These are phyloP conservation scores for Obba rivulosa DNA, from an alignment of 768 basidiomycete genomes.

Conservation along the genomic window DNA sequence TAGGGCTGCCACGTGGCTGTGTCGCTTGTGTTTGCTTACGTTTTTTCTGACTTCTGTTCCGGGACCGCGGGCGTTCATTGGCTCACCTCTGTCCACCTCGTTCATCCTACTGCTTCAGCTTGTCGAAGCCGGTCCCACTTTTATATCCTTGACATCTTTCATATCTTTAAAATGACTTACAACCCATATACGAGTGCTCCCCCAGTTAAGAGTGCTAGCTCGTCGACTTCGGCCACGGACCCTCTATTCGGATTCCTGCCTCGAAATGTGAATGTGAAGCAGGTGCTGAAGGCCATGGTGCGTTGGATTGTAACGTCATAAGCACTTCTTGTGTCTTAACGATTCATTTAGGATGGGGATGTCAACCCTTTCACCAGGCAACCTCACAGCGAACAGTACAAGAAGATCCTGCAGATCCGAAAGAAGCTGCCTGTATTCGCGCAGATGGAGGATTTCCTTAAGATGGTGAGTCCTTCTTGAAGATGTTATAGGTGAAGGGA, in stretches of 20 bases:
- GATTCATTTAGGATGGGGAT: constrained; percentile 54
- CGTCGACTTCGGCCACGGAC: constrained; percentile 7
- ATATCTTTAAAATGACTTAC: constrained; percentile 1
- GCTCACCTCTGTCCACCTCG: no score
- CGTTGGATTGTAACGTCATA: neutral
- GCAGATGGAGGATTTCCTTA: constrained; percentile 90
- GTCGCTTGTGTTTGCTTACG: no score
- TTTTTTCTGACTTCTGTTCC: no score
- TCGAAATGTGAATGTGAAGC: constrained; percentile 16
- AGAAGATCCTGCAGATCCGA: constrained; percentile 77
- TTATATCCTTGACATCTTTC: neutral
- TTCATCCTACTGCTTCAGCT: no score
- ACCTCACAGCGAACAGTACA: constrained; percentile 75
- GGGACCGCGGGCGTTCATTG: no score
- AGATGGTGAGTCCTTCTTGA: constrained; percentile 57
- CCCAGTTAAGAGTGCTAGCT: constrained; percentile 4
- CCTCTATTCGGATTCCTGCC: constrained; percentile 23
- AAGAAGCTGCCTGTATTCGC: constrained; percentile 88
- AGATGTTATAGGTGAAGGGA: constrained; percentile 16
- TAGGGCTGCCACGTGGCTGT: no score
- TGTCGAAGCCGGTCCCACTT: no score
- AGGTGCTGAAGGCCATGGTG: constrained; percentile 22
- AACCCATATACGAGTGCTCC: constrained; percentile 21
- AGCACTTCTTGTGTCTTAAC: neutral
- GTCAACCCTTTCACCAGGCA: constrained; percentile 85